Evolutionary conservation across 176 grass and related monocot genomes (phyloP), one percentile per base, ranked within the genome.

Genomic region (Rhynchospora breviuscula): DNA sequence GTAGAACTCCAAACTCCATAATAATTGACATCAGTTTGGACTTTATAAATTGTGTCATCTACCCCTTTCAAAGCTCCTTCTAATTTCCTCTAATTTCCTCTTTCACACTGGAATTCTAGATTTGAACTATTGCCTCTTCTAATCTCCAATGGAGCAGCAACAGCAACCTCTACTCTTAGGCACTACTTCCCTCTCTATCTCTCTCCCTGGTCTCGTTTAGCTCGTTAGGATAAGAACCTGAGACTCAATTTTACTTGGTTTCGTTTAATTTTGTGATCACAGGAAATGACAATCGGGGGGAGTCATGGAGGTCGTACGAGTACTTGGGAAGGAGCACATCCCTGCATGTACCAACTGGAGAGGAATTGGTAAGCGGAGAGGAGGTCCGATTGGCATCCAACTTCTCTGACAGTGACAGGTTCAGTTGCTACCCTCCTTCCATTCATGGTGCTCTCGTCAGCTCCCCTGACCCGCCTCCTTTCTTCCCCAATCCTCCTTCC

Each of bases 311-410:
- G 43, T 82, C 79, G 13, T 96, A 95, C 90, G 82, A 95, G 83
- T 84, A 90, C 79, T 87, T 95, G 67, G 93, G 86, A 0, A 81
- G 91, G 75, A 91, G 85, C 91, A 87, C 85, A 63, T 96, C 91
- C 19, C 88, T 87, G 33, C 82, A 56, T 1, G 78, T 74, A 10
- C 77, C 62, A 2, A 48, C 68, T 14, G 72, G 81, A 52, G 89
- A 61, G 22, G 94, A 92, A 12, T 76, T 88, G 31, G 84, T 98
- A n/a, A 95, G 89, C 86, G 85, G 88, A 1, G 92, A 89, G 18
- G 95, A 98, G 67, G 88, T 94, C 21, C 87, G 53, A 90, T 87
- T 89, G n/a, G 95, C 90, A 10, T 84, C 92, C 71, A 64, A 83
- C 59, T 88, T 97, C 83, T 94, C 90, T 77, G 90, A 90, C 46